Evolutionary conservation across 2,329 filamentous ascomycete species (phyloP), one percentile per base, ranked within the genome.

Genomic region (Cladosporium sp.): DNA sequence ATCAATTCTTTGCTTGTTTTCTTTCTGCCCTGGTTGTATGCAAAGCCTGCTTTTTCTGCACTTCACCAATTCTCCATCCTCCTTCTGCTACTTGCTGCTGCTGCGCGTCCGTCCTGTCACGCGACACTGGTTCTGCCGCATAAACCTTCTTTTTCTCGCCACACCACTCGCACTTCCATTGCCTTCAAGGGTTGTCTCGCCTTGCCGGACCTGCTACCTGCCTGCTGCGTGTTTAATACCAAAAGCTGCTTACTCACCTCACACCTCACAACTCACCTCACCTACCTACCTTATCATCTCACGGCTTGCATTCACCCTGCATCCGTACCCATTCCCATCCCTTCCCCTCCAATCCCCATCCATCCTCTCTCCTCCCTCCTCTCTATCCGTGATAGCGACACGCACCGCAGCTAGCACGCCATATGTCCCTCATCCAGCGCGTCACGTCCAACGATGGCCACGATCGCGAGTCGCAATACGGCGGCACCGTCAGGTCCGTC

Each of bases 391-490:
- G 15, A n/a, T 32, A 7, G 29, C 42, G 18, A 18, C 19, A 4
- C 22, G 34, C 38, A 24, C 34, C 9, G 18, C 13, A 41, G n/a
- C 37, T 18, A 18, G 37, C 29, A 41, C 36, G 11, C 38, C 53
- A 45, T 50, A 78, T 79, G 75, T 78, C 76, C 60, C 66, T 79
- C 47, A 68, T 75, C 52, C 75, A 78, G 61, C 75, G 77, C 62
- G 74, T 78, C 50, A 73, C 73, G 42, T 67, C 69, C 45, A 68
- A 74, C 59, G 75, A 78, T 60, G 75, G 75, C 55, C 66, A 66
- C 41, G 75, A 78, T 58, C 68, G 73, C 52, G 70, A 75, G 39
- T 60, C 59, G 7, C 63, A 63, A 17, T 36, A 52, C 20, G 44
- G 53, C 40, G 54, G 55, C 18, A 55, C 51, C 36, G 55, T 61